Evolutionary conservation across 164 flowering plant species (phyloP).

Genomic region (Magnolia officinalis): DNA sequence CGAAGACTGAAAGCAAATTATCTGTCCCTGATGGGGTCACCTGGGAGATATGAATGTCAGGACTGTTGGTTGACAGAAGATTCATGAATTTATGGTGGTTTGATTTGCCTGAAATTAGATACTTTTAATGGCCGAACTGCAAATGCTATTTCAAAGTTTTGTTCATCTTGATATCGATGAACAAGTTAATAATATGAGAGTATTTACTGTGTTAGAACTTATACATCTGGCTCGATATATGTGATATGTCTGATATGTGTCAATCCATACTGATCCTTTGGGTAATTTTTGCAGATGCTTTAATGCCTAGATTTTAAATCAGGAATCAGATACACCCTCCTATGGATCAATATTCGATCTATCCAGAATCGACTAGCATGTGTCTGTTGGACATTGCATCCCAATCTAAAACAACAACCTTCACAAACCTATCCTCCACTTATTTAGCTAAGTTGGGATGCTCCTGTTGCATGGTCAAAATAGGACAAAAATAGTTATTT

Average conservation of each 20-base stretch:
- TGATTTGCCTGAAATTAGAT: neutral
- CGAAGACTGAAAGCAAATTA: neutral
- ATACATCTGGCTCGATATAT: too few relatives aligned
- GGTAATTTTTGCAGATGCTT: too few relatives aligned
- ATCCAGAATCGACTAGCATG: neutral
- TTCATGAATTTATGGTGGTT: neutral
- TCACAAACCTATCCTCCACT: too few relatives aligned
- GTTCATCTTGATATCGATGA: neutral
- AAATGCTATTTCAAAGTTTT: neutral
- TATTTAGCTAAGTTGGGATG: too few relatives aligned
- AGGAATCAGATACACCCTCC: neutral
- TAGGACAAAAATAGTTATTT: too few relatives aligned
- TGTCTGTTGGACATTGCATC: neutral
- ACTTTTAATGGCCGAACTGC: neutral
- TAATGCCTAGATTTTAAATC: neutral
- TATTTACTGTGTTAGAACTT: neutral
- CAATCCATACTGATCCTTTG: too few relatives aligned
- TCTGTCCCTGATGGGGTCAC: too few relatives aligned
- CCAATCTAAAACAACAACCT: neutral
- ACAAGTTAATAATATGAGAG: neutral
- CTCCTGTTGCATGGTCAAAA: too few relatives aligned
- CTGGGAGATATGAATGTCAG: too few relatives aligned
- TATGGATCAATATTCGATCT: neutral
- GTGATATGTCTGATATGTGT: too few relatives aligned
- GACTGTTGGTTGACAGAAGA: too few relatives aligned